These are phyloP conservation scores for Climacium dendroides DNA, from an alignment of 225 moss, liverwort and hornwort genomes.

Conservation along the genomic window DNA sequence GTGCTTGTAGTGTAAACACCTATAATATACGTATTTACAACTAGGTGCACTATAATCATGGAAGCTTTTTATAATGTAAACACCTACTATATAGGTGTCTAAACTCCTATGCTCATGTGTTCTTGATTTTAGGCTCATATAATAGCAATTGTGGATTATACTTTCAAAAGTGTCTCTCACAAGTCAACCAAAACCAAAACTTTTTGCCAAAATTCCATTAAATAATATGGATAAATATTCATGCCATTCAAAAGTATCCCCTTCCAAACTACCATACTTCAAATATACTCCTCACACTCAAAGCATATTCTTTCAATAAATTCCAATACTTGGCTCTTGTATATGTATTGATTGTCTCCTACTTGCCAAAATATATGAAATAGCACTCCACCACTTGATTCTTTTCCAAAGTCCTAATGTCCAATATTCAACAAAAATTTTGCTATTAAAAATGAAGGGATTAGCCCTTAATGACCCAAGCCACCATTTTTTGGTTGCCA, in stretches of 20 bases:
- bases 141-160: too few relatives aligned
- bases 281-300: not conserved
- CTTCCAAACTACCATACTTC: not conserved
- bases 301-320: not conserved
- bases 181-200: not conserved
- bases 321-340: not conserved
- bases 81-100: too few relatives aligned
- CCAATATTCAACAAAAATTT: not conserved
- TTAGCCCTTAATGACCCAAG: too few relatives aligned
- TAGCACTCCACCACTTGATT: rapidly evolving
- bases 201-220: not conserved
- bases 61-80: too few relatives aligned
- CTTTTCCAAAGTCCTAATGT: not conserved
- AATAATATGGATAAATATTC: not conserved
- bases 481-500: rapidly evolving
- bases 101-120: too few relatives aligned
- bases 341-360: not conserved
- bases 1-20: too few relatives aligned
- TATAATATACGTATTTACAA: too few relatives aligned
- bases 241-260: not conserved
- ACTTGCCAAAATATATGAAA: not conserved
- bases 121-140: too few relatives aligned
- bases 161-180: not conserved
- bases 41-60: too few relatives aligned
- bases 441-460: rapidly evolving